phyloP scores from a whole-genome alignment of 805 yeast genomes.

The Candida ovalis region DNA sequence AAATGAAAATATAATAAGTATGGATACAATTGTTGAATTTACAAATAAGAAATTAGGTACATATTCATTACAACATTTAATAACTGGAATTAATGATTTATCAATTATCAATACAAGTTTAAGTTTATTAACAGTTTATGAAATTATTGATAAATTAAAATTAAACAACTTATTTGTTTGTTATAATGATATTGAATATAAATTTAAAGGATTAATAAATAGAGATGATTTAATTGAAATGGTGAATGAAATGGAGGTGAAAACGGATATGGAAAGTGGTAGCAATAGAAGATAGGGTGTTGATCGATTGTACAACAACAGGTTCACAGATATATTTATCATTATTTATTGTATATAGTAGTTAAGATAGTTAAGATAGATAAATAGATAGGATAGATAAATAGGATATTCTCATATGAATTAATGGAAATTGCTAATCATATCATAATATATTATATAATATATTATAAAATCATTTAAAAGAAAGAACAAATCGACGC shows the following conservation, averaged over 20 bases:
- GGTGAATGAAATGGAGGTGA: slow-evolving; percentile 5
- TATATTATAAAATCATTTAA: no score
- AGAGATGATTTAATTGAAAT: slow-evolving; percentile 28
- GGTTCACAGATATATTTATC: no score
- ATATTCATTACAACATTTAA: slow-evolving; percentile 14
- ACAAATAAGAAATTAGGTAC: slow-evolving; percentile 10
- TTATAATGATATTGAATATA: slow-evolving; percentile 22
- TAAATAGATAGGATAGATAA: no score
- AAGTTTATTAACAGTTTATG: slow-evolving; percentile 33
- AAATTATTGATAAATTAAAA: slow-evolving; percentile 37
- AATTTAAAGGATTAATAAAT: slow-evolving; percentile 35
- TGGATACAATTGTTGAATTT: slow-evolving; percentile 17
- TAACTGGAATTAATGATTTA: slow-evolving; percentile 14
- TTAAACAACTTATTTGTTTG: slow-evolving; percentile 30
- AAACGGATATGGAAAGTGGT: background rate
- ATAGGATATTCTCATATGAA: no score
- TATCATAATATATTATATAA: no score
- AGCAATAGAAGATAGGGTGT: no score
- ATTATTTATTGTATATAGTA: no score
- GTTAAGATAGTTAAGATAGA: no score
- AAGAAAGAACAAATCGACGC: no score
- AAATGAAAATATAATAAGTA: slow-evolving; percentile 7
- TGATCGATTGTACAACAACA: no score
- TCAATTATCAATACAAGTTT: slow-evolving; percentile 29
- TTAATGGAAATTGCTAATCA: no score